Evolutionary conservation across 495 filamentous ascomycete species (phyloP).

Genomic region (Podospora bellae-mahoneyi): DNA sequence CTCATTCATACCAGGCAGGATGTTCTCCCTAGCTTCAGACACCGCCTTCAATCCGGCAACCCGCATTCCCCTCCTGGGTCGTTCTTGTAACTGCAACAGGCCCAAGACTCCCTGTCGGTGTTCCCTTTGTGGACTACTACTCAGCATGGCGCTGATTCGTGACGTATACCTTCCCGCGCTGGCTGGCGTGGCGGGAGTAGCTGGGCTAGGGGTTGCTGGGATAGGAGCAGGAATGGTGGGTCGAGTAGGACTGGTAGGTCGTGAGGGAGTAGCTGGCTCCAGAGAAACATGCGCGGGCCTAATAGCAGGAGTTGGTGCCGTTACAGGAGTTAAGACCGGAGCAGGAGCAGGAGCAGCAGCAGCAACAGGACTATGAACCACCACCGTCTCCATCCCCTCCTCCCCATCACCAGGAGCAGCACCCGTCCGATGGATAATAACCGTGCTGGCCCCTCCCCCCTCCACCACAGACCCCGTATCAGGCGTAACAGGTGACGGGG

Average conservation of each 20-base stretch:
- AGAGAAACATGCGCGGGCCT: no score
- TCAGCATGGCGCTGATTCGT: neutral
- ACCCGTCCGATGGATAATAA: neutral
- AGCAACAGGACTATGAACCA: neutral
- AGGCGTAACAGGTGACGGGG: neutral
- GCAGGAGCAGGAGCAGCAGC: neutral
- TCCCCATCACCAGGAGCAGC: neutral
- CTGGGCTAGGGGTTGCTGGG: neutral
- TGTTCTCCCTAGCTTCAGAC: neutral
- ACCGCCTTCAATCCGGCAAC: neutral
- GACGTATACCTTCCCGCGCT: neutral
- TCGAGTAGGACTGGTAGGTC: neutral
- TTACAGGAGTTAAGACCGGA: no score
- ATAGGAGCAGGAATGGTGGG: neutral
- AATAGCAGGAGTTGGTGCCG: no score
- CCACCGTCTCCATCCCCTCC: neutral
- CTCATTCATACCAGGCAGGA: no score
- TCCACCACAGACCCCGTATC: neutral
- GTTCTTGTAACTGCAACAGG: neutral
- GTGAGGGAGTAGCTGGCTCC: no score
- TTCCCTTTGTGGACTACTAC: neutral
- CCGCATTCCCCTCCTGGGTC: neutral
- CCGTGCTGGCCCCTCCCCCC: neutral
- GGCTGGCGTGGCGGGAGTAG: neutral
- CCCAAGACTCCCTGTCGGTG: neutral